Base-by-base conservation (phyloP, 2,329 filamentous ascomycete species). In the Cladophialophora carrionii region DNA sequence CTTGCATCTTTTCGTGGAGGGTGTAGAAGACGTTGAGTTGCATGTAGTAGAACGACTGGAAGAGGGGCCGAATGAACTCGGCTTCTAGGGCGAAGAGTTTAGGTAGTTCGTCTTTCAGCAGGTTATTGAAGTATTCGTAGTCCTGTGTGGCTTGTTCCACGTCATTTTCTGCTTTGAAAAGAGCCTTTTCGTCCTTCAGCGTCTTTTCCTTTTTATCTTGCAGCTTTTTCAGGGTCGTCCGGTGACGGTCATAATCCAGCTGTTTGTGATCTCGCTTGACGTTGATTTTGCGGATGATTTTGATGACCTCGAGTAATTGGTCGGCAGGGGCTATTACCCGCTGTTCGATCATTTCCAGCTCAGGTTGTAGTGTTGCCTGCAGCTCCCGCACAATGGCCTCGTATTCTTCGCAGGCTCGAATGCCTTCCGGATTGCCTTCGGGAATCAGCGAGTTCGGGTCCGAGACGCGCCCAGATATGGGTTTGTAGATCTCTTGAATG, bases 31-130 rank as follows among this genome's bases (percentile, higher is more conserved):
- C 91, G 78, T 99, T 99, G 70, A 99, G 86, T 79, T 99, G 95
- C 95, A 99, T 99, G 83, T 98, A 99, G 81, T 99, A 99, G 81
- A 99, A 99, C 9, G 91, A 96, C 77, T 98, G 95, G 84, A 99
- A 99, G 7, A 99, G 86, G 2, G 95, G 95, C 71, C 91, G 89
- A 77, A 99, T 99, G 77, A 99, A 98, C 77, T 98, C 90, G 69
- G 89, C 87, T 78, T 99, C 95, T 20, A 99, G 86, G 7, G 82
- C 78, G 78, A 99, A 99, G 10, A 99, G 85, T 78, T 92, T 92
- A 31, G 95, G 95, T 68, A 99, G 82, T 79, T 99, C 95, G 20
- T 96, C 91, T 81, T 99, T 99, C 67, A 99, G 85, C 58, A 99
- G 83, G 74, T 97, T 92, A 80, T 99, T 99, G 84, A 95, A 98